These are phyloP conservation scores for Madurella fahalii DNA, from an alignment of 2,329 filamentous ascomycete species.

Conservation along the genomic window DNA sequence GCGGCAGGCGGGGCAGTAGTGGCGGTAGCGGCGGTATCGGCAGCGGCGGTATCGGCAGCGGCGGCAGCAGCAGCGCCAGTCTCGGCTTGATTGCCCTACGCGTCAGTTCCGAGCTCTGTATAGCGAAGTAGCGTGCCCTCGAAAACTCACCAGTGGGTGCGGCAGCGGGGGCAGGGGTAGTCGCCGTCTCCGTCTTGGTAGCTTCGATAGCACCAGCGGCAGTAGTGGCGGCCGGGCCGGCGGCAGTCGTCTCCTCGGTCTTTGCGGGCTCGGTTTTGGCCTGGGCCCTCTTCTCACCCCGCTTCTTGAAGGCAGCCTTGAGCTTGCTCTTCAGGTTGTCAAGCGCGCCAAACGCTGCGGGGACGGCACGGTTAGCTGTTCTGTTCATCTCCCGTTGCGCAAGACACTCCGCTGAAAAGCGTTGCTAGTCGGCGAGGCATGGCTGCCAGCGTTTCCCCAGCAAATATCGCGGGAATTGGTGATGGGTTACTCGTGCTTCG, in stretches of 20 bases:
- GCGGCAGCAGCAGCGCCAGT: slow-evolving; percentile 6
- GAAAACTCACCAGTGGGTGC: slow-evolving; percentile 27
- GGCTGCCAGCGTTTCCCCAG: too few relatives aligned
- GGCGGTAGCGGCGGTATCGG: slow-evolving; percentile 1
- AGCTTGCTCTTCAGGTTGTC: slow-evolving; percentile 55
- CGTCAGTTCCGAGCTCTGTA: not conserved
- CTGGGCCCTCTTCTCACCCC: slow-evolving; percentile 34
- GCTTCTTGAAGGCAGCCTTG: slow-evolving; percentile 51
- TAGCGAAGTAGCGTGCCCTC: not conserved
- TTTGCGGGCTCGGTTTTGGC: slow-evolving; percentile 26
- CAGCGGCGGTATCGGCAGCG: slow-evolving; percentile 22
- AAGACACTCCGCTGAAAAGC: not conserved
- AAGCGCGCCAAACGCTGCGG: slow-evolving; percentile 45
- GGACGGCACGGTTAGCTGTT: slow-evolving; percentile 1
- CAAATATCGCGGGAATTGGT: not conserved
- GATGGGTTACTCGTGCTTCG: not conserved
- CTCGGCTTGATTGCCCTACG: slow-evolving; percentile 5
- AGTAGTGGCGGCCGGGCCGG: slow-evolving; percentile 23
- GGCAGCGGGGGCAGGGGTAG: slow-evolving; percentile 19
- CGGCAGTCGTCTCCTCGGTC: slow-evolving; percentile 31
- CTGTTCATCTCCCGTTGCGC: too few relatives aligned
- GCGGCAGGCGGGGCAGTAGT: slow-evolving; percentile 13
- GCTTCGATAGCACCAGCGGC: slow-evolving; percentile 26
- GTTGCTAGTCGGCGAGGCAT: too few relatives aligned
- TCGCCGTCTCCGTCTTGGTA: slow-evolving; percentile 31